Conservation (phyloP, 2,329 filamentous ascomycete genomes). For the Verticillium longisporum region DNA sequence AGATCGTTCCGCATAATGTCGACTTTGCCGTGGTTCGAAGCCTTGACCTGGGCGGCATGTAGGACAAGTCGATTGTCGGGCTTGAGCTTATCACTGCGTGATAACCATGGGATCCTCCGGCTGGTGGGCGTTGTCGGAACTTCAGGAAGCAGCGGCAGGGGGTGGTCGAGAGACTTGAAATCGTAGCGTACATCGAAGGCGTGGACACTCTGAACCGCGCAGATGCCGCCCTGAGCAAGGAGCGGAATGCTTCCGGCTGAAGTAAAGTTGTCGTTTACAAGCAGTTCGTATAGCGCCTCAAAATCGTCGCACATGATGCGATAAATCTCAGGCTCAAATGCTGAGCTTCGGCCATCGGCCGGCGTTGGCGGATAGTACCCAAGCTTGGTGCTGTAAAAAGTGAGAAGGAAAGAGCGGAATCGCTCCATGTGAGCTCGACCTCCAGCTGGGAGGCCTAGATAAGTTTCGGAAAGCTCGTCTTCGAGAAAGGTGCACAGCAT, state of each 20-base stretch:
- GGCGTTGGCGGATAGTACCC: conserved; percentile 64
- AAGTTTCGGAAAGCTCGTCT: conserved; percentile 59
- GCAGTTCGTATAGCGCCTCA: conserved; percentile 60
- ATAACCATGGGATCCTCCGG: conserved; percentile 30
- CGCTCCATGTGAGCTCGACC: conserved; percentile 63
- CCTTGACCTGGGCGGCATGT: conserved; percentile 45
- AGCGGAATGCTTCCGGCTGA: conserved; percentile 41
- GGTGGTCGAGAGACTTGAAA: conserved; percentile 54
- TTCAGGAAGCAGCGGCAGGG: conserved; percentile 60
- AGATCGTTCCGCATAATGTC: conserved; percentile 42
- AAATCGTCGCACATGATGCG: conserved; percentile 63
- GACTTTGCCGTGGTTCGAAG: conserved; percentile 36
- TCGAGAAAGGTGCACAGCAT: conserved; percentile 63
- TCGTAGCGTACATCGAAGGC: conserved; percentile 58
- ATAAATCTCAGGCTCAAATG: conserved; percentile 55
- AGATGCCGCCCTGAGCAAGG: conserved; percentile 59
- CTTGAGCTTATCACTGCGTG: conserved; percentile 31
- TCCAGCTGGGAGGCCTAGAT: conserved; percentile 56
- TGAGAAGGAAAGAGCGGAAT: conserved; percentile 62
- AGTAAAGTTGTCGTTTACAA: conserved; percentile 57
- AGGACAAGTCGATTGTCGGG: conserved; percentile 41
- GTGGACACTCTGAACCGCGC: conserved; percentile 60
- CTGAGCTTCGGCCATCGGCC: conserved; percentile 28
- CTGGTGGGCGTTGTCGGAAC: conserved; percentile 18
- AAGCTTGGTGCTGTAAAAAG: conserved; percentile 59